phyloP scores from a whole-genome alignment of 345 rosid genomes.

The Populus tremula region DNA sequence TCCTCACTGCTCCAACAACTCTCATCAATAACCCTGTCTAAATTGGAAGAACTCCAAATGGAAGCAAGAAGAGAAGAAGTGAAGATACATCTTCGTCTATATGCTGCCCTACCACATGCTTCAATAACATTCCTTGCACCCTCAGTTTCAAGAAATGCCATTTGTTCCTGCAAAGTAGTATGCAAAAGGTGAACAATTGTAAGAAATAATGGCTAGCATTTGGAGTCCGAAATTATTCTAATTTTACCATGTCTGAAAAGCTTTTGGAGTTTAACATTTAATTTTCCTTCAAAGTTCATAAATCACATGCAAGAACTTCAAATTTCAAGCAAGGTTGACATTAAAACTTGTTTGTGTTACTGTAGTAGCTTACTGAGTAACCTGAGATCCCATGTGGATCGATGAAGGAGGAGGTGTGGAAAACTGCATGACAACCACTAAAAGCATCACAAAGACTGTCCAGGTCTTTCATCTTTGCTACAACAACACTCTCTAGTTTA shows the following conservation, averaged over 20 bases:
- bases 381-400: slow-evolving; percentile 45
- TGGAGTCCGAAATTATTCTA: background rate
- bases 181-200: background rate
- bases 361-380: slow-evolving; percentile 27
- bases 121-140: slow-evolving; percentile 37
- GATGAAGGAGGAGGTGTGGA: slow-evolving; percentile 43
- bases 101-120: slow-evolving; percentile 38
- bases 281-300: background rate
- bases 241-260: background rate
- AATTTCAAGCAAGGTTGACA: background rate
- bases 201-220: background rate
- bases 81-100: slow-evolving; percentile 36
- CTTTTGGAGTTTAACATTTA: background rate
- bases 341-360: background rate
- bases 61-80: slow-evolving; percentile 43
- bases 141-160: slow-evolving; percentile 37
- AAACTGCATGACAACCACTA: slow-evolving; percentile 42
- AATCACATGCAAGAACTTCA: background rate
- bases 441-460: slow-evolving; percentile 36
- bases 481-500: slow-evolving; percentile 32
- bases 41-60: slow-evolving; percentile 24
- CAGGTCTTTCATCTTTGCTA: slow-evolving; percentile 29
- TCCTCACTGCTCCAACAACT: slow-evolving; percentile 37
- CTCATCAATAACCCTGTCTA: slow-evolving; percentile 19
- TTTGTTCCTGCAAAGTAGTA: slow-evolving; percentile 27